Conservation (phyloP, 805 yeast species). For the Candida sakaeoensis region DNA sequence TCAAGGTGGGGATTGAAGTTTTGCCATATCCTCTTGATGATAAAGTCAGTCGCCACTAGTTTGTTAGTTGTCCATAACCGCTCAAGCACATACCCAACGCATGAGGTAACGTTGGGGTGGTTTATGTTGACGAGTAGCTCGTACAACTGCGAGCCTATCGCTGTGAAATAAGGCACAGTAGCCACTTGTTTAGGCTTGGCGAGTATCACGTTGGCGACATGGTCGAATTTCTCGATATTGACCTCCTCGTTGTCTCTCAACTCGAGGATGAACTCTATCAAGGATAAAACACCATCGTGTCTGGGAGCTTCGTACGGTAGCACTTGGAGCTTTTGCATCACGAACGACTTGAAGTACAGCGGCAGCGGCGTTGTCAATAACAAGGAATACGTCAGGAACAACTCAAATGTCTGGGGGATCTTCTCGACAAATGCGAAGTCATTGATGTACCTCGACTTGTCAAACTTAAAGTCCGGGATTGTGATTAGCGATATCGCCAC, state of each 20-base stretch:
- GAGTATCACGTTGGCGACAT: constrained; percentile 62
- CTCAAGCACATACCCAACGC: constrained; percentile 53
- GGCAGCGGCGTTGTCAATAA: constrained; percentile 50
- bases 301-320: constrained; percentile 52
- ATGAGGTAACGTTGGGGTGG: constrained; percentile 56
- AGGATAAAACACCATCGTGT: constrained; percentile 63
- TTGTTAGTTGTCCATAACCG: constrained; percentile 48
- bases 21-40: constrained; percentile 49
- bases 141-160: constrained; percentile 63
- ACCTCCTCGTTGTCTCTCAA: constrained; percentile 69
- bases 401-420: constrained; percentile 61
- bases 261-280: constrained; percentile 76
- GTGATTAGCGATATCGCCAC: constrained; percentile 43
- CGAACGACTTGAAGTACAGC: constrained; percentile 41
- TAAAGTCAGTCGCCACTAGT: constrained; percentile 53
- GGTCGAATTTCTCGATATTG: constrained; percentile 60
- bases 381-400: constrained; percentile 58
- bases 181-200: constrained; percentile 54
- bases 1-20: constrained; percentile 38
- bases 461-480: constrained; percentile 23
- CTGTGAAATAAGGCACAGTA: constrained; percentile 49
- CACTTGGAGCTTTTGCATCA: constrained; percentile 48
- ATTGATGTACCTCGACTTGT: constrained; percentile 1
- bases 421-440: constrained; percentile 28
- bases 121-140: constrained; percentile 55